Conservation (phyloP, 345 rosid species). For the Melaleuca alternifolia region DNA sequence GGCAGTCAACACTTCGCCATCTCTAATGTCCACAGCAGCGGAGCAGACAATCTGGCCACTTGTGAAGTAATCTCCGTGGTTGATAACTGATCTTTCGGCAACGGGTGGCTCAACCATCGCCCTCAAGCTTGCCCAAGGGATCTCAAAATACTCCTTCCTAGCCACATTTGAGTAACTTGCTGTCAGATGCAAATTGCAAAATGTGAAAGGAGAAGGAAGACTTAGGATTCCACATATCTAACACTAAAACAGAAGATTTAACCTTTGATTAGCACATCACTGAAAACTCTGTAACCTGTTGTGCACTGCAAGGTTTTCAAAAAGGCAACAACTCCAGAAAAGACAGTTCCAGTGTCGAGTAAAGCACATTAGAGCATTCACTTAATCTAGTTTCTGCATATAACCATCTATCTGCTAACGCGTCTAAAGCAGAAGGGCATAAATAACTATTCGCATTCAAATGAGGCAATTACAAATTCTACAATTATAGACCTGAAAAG, state of each 20-base stretch:
- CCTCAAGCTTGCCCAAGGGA: slow-evolving; percentile 52
- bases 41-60: slow-evolving; percentile 25
- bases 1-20: slow-evolving; percentile 20
- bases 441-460: not conserved
- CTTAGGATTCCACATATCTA: not conserved
- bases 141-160: slow-evolving; percentile 72
- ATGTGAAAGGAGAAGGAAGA: not conserved
- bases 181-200: not conserved
- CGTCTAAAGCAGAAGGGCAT: not conserved
- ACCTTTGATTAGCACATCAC: not conserved
- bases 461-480: not conserved
- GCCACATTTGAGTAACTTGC: not conserved
- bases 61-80: slow-evolving; percentile 30
- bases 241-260: not conserved
- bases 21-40: slow-evolving; percentile 21
- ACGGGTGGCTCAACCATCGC: slow-evolving; percentile 36
- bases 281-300: not conserved
- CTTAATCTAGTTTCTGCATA: not conserved
- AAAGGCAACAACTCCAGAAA: not conserved
- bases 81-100: slow-evolving; percentile 31
- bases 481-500: not conserved
- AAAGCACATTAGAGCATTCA: not conserved
- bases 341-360: not conserved
- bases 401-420: not conserved
- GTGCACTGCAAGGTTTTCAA: not conserved